A percentile compares a stretch with the other conserved stretches of the same genome.
phyloP scores from a whole-genome alignment of 495 filamentous ascomycete species.

The Talaromyces adpressus region DNA sequence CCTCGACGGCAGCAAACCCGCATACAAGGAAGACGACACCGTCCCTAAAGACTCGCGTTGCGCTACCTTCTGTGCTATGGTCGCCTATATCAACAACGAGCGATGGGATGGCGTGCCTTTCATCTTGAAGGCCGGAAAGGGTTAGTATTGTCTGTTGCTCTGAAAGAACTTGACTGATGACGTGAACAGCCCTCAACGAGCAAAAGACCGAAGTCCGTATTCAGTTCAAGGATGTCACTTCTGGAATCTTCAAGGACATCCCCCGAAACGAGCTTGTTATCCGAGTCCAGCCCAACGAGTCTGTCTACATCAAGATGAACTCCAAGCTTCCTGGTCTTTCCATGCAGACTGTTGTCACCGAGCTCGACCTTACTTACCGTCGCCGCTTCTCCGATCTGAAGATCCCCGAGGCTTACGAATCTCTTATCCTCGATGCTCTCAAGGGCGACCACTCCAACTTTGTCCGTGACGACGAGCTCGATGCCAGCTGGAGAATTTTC shows the following conservation, averaged over 20 bases:
- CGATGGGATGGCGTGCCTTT: constrained; percentile 99
- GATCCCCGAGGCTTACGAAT: constrained; percentile 99
- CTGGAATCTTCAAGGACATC: constrained; percentile 99
- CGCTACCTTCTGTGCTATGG: constrained; percentile 96
- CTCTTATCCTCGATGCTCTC: constrained; percentile 90
- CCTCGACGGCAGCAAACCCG: constrained; percentile 91
- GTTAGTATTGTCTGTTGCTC: constrained; percentile 23
- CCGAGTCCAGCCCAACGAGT: constrained; percentile 98
- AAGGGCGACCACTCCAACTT: constrained; percentile 99
- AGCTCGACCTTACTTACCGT: constrained; percentile 97
- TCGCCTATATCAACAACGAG: constrained; percentile 98
- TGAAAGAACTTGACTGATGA: constrained; percentile 6
- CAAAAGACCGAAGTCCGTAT: constrained; percentile 99
- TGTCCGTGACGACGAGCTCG: constrained; percentile 96
- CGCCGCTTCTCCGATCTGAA: constrained; percentile 98
- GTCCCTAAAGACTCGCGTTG: constrained; percentile 96
- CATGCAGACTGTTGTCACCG: constrained; percentile 99
- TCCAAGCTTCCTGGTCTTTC: constrained; percentile 96
- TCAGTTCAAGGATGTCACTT: constrained; percentile 98
- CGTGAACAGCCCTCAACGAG: constrained; percentile 74
- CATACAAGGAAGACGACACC: constrained; percentile 98
- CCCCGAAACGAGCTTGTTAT: constrained; percentile 99
- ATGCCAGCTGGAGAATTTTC: constrained; percentile 98
- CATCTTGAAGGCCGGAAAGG: constrained; percentile 98
- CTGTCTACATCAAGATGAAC: constrained; percentile 99